A percentile compares a stretch with the other conserved stretches of the same genome.
phyloP scores from a whole-genome alignment of 352 stramenopile genomes.

The Pythium rhizo-oryzae region DNA sequence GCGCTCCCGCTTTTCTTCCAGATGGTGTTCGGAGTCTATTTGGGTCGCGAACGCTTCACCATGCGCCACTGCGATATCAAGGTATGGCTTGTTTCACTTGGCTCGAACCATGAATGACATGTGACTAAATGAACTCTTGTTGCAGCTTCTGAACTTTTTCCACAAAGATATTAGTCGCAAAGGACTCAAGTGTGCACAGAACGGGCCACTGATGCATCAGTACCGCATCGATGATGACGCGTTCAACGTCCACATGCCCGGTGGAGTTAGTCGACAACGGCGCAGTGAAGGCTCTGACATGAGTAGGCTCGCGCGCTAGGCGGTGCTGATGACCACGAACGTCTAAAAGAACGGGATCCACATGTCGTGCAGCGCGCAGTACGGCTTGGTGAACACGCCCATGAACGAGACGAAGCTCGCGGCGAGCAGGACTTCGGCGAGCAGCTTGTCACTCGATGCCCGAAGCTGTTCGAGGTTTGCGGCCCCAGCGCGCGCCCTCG shows the following conservation, averaged over 20 bases:
- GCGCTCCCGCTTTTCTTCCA: slow-evolving; percentile 95
- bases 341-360: too few relatives aligned
- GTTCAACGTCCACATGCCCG: slow-evolving; percentile 70
- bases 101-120: too few relatives aligned
- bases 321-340: too few relatives aligned
- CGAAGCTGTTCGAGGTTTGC: too few relatives aligned
- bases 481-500: too few relatives aligned
- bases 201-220: slow-evolving; percentile 48
- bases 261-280: slow-evolving; percentile 99
- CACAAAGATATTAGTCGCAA: slow-evolving; percentile 75
- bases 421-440: too few relatives aligned
- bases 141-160: slow-evolving; percentile 97
- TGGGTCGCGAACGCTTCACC: slow-evolving; percentile 85
- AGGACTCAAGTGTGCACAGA: slow-evolving; percentile 33
- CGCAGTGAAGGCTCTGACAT: too few relatives aligned
- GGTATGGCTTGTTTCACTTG: slow-evolving; percentile 29
- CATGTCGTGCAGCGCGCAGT: too few relatives aligned
- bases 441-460: too few relatives aligned
- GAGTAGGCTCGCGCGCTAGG: too few relatives aligned
- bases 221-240: slow-evolving; percentile 59
- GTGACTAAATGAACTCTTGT: not conserved
- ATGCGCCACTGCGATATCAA: slow-evolving; percentile 99
- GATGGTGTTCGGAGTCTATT: slow-evolving; percentile 96
- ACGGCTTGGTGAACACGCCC: too few relatives aligned
- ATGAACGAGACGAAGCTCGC: too few relatives aligned